Evolutionary conservation across 176 grass and related monocot genomes (phyloP), one percentile per base, ranked within the genome.

Genomic region (Eleusine indica): DNA sequence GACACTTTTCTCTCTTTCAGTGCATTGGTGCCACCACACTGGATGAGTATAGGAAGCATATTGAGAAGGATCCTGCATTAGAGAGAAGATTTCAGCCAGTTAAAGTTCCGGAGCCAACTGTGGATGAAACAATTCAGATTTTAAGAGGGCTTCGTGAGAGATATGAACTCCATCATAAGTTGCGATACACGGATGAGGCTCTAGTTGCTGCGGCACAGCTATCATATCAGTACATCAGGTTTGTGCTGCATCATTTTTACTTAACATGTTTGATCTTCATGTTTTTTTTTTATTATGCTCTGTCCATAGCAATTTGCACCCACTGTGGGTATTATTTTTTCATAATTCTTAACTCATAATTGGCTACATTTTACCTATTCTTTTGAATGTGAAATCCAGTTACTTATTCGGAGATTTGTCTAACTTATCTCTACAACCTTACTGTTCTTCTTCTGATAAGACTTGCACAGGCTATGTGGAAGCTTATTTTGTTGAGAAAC

Each of bases 51-150:
- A 94, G 96, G 81, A 99, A 99, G 80, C 96, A 99, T 86, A 94
- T 99, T 13, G 96, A 99, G 89, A 99, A 96, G 83, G 96, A 99
- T 82, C 96, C 93, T 80, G 93, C 96, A 16, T 44, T 99, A 78
- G 96, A 99, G 76, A 90, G 96, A 89, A 90, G 93, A 49, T 99
- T 99, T 85, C 96, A 99, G 71, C 96, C 96, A 84, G 96, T 99
- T 84, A 99, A 75, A 85, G 96, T 99, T 42, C 96, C 93, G 4
- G 96, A 99, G 86, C 96, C 93, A 75, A 96, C 96, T 48, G 96
- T 99, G 19, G 93, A 99, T 89, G 93, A 99, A 87, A 96, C 96
- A 72, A 99, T 99, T 89, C 89, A 89, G 79, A 99, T 99, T 67
- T 85, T 99, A 42, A 87, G 92, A 80, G 96, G 96, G 54, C 96